Evolutionary conservation across 225 moss, liverwort and hornwort genomes (phyloP).

Genomic region (Rhytidiadelphus loreus): DNA sequence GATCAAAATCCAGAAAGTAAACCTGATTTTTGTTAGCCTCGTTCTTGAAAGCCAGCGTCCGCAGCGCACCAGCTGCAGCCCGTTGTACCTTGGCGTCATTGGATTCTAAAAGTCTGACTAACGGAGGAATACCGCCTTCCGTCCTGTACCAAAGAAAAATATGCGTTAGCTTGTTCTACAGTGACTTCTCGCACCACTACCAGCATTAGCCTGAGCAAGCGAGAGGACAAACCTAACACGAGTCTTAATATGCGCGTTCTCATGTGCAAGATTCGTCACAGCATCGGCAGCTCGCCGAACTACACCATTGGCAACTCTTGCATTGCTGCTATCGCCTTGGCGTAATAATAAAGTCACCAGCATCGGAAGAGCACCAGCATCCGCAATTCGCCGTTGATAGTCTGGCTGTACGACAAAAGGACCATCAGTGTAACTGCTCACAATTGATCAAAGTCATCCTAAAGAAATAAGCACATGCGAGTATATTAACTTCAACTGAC

Average conservation of each 20-base stretch:
- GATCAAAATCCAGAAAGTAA: neutral
- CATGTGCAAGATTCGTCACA: slow-evolving; percentile 94
- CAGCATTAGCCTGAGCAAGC: neutral
- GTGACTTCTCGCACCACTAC: neutral
- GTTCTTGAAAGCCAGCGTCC: slow-evolving; percentile 97
- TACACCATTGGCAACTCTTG: slow-evolving; percentile 81
- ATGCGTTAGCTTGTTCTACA: neutral
- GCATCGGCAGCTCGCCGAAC: slow-evolving; percentile 97
- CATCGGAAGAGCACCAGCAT: slow-evolving; percentile 82
- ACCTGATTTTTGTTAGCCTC: slow-evolving; percentile 99
- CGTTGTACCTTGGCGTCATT: slow-evolving; percentile 93
- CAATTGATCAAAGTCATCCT: neutral
- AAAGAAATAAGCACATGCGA: neutral
- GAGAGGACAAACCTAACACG: slow-evolving; percentile 60
- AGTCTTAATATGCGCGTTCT: slow-evolving; percentile 94
- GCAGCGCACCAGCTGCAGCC: slow-evolving; percentile 91
- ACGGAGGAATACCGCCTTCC: slow-evolving; percentile 93
- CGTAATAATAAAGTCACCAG: slow-evolving; percentile 74
- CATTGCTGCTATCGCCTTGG: slow-evolving; percentile 50
- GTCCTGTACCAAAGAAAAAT: slow-evolving; percentile 34
- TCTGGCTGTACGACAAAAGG: slow-evolving; percentile 64
- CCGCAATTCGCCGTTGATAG: slow-evolving; percentile 93
- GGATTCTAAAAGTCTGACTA: slow-evolving; percentile 89
- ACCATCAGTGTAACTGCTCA: neutral
- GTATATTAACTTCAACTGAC: neutral